Percentiles rank a stretch among this genome's conserved stretches.
Conservation (phyloP, 768 basidiomycete genomes). For the Jaapia argillacea region DNA sequence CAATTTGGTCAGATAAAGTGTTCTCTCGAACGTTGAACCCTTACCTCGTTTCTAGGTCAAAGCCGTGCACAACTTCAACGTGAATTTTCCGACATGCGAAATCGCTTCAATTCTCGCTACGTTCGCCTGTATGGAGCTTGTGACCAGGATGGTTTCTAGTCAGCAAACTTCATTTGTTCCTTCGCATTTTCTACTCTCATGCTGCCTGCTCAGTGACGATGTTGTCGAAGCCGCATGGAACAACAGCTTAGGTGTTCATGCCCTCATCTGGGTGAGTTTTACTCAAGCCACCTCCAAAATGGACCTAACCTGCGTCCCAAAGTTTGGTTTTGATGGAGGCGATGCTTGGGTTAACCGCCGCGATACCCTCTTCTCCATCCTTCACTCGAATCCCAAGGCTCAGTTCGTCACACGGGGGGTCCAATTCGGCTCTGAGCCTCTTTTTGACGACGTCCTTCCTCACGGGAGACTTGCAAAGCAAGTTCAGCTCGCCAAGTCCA, state of each 20-base stretch:
- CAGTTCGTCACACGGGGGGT: slow-evolving; percentile 55
- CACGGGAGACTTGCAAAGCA: slow-evolving; percentile 39
- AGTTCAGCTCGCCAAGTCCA: slow-evolving; percentile 37
- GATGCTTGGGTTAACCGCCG: slow-evolving; percentile 45
- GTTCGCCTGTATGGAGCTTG: slow-evolving; percentile 40
- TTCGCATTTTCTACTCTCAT: neutral
- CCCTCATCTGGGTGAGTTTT: slow-evolving; percentile 55
- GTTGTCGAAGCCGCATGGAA: slow-evolving; percentile 61
- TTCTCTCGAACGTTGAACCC: neutral
- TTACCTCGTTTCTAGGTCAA: slow-evolving; percentile 35
- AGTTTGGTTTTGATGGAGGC: slow-evolving; percentile 29
- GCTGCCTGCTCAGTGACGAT: slow-evolving; percentile 34
- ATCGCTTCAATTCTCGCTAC: slow-evolving; percentile 53
- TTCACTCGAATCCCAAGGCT: slow-evolving; percentile 52
- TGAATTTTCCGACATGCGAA: slow-evolving; percentile 53
- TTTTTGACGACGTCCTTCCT: slow-evolving; percentile 47
- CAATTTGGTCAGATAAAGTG: too few relatives aligned
- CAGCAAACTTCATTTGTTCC: slow-evolving; percentile 2
- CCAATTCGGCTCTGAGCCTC: slow-evolving; percentile 66
- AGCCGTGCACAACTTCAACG: slow-evolving; percentile 33
- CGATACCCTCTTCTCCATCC: slow-evolving; percentile 36
- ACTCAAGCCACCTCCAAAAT: slow-evolving; percentile 5
- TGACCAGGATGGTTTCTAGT: slow-evolving; percentile 31
- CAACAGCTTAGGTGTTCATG: slow-evolving; percentile 61
- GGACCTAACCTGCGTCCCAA: slow-evolving; percentile 5